A percentile compares a stretch with the other conserved stretches of the same genome.
phyloP scores from a whole-genome alignment of 2,329 filamentous ascomycete genomes.

The Phaeosphaeria sp. region DNA sequence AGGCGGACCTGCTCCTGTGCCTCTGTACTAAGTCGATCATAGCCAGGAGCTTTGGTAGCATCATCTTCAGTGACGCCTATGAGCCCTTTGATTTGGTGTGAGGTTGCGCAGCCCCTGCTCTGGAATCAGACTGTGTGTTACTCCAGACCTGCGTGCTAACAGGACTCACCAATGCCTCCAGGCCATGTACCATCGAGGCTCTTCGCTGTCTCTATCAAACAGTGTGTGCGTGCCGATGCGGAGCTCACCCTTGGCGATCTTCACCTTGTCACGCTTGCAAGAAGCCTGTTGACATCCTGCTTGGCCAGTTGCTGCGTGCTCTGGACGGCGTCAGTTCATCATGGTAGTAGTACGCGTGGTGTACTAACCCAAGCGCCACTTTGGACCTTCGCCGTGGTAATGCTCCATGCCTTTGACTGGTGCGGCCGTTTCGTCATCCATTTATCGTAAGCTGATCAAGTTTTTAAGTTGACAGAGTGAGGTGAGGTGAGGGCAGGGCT shows the following conservation, averaged over 20 bases:
- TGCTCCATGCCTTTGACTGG: neutral
- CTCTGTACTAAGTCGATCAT: conserved; percentile 72
- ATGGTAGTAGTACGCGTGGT: neutral
- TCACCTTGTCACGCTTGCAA: conserved; percentile 69
- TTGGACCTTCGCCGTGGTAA: conserved; percentile 12
- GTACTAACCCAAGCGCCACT: conserved; percentile 20
- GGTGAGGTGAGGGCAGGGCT: neutral
- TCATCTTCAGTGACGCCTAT: conserved; percentile 63
- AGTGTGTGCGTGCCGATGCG: conserved; percentile 69
- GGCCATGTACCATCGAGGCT: conserved; percentile 57
- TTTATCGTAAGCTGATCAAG: neutral
- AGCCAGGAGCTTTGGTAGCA: conserved; percentile 74
- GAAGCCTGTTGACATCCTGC: conserved; percentile 67
- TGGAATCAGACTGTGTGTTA: neutral
- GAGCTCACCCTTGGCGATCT: conserved; percentile 76
- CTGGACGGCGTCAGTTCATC: conserved; percentile 1
- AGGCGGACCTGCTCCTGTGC: conserved; percentile 74
- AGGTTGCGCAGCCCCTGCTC: conserved; percentile 84
- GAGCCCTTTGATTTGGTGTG: conserved; percentile 70
- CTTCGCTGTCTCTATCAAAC: conserved; percentile 63
- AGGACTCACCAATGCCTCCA: conserved; percentile 83
- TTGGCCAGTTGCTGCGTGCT: conserved; percentile 12
- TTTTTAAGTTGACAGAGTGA: neutral
- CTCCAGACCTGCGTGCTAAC: neutral
- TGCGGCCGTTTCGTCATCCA: neutral